Percentiles rank a stretch among this genome's conserved stretches.
Evolutionary conservation across 192 early-diverging fungal species (phyloP).

Genomic region (Phycomyces blakesleeanus): DNA sequence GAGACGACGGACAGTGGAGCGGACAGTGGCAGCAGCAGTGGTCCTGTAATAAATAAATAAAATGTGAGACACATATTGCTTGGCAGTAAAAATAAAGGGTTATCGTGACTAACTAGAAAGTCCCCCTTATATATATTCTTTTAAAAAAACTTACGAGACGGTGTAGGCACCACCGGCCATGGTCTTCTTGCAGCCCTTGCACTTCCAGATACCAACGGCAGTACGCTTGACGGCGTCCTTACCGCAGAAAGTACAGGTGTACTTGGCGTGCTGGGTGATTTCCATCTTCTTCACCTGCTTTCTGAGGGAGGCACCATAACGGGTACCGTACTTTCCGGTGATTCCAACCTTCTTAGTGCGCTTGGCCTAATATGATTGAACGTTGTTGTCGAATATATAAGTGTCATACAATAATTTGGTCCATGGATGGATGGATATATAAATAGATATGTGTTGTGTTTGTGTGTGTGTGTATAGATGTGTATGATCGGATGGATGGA

Average conservation of each 20-base stretch:
- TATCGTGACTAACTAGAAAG: too few relatives aligned
- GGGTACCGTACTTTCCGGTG: constrained; percentile 99
- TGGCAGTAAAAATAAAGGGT: neutral
- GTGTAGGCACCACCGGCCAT: constrained; percentile 62
- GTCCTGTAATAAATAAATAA: constrained; percentile 48
- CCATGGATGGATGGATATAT: constrained; percentile 25
- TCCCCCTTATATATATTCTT: too few relatives aligned
- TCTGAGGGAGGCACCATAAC: constrained; percentile 99
- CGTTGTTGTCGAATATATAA: neutral
- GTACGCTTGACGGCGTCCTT: constrained; percentile 94
- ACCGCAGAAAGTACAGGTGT: constrained; percentile 99
- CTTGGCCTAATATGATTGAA: constrained; percentile 59
- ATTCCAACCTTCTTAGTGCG: constrained; percentile 98
- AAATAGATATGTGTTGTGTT: too few relatives aligned
- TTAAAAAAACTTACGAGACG: constrained; percentile 52
- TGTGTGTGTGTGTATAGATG: constrained; percentile 1
- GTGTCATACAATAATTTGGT: constrained; percentile 8
- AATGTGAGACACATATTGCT: too few relatives aligned
- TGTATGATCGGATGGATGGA: neutral
- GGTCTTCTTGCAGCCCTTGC: constrained; percentile 90
- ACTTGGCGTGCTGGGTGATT: constrained; percentile 98
- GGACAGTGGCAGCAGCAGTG: constrained; percentile 84
- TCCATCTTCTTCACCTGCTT: constrained; percentile 98
- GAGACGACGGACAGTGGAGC: constrained; percentile 97
- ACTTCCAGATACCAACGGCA: constrained; percentile 99